These are phyloP conservation scores for Emmonsiellopsis sp. DNA, from an alignment of 2,329 filamentous ascomycete species.

Conservation along the genomic window DNA sequence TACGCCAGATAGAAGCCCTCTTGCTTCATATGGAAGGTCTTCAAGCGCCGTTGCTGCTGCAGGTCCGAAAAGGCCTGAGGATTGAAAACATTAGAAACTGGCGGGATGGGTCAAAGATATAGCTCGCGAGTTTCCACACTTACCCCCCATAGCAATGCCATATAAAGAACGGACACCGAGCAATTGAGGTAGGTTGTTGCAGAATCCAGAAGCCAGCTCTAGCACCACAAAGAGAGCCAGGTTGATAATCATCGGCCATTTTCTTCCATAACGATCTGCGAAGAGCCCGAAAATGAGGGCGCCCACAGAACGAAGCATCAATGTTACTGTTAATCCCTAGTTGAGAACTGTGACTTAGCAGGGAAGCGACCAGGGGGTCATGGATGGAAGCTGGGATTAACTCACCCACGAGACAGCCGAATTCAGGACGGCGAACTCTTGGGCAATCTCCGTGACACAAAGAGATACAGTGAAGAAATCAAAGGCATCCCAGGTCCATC, in stretches of 20 bases:
- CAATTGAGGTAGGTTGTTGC: slow-evolving; percentile 48
- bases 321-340: slow-evolving; percentile 39
- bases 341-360: background rate
- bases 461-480: slow-evolving; percentile 56
- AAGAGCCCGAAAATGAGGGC: slow-evolving; percentile 48
- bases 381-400: slow-evolving; percentile 12
- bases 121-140: background rate
- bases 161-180: slow-evolving; percentile 51
- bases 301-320: slow-evolving; percentile 54
- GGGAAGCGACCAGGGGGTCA: background rate
- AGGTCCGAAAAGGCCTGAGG: slow-evolving; percentile 46
- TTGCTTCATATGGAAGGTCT: slow-evolving; percentile 49
- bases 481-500: slow-evolving; percentile 49
- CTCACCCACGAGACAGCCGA: slow-evolving; percentile 53
- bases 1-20: slow-evolving; percentile 53
- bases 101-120: background rate
- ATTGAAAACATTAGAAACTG: slow-evolving; percentile 3
- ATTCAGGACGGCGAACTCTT: slow-evolving; percentile 44
- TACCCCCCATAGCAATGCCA: slow-evolving; percentile 53
- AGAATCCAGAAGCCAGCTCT: slow-evolving; percentile 52
- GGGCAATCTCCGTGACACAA: slow-evolving; percentile 44
- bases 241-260: slow-evolving; percentile 53
- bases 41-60: slow-evolving; percentile 53
- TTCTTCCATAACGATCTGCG: slow-evolving; percentile 46
- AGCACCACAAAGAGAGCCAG: slow-evolving; percentile 52